Conservation (phyloP, 2,329 filamentous ascomycete genomes). For the Trichoderma polysporum region DNA sequence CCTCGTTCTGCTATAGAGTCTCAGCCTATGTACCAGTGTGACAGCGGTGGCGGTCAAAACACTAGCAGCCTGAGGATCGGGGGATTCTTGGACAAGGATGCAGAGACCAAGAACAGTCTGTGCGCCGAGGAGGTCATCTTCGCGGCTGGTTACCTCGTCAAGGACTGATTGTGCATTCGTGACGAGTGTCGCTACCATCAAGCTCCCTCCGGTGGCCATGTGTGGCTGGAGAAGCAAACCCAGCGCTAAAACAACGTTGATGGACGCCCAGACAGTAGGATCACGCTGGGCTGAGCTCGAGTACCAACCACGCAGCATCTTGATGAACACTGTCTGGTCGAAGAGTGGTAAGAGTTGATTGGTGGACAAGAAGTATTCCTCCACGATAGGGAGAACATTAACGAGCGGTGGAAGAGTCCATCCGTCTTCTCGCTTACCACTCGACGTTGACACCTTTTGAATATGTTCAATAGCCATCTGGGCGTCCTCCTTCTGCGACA, state of each 20-base stretch:
- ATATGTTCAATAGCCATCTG: not conserved
- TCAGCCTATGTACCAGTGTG: not conserved
- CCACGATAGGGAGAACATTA: not conserved
- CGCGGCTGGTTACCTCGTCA: not conserved
- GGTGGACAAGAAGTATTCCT: not conserved
- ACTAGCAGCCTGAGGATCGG: not conserved
- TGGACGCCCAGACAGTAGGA: not conserved
- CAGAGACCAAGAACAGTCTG: not conserved
- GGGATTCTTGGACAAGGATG: not conserved
- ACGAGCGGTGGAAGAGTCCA: not conserved
- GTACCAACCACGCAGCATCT: not conserved
- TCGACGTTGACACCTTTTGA: not conserved
- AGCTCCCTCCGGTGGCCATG: not conserved
- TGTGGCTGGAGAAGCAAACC: not conserved
- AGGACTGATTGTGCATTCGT: not conserved
- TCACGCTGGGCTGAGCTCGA: not conserved
- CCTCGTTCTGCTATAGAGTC: not conserved
- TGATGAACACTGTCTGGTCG: not conserved
- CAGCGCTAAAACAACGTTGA: not conserved
- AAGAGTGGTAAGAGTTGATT: not conserved
- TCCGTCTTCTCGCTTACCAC: not conserved
- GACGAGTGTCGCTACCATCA: not conserved
- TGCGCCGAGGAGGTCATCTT: not conserved
- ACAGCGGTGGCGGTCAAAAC: not conserved
- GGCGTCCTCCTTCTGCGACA: not conserved